Evolutionary conservation across 345 rosid species (phyloP).

Genomic region (Trapa bicornis): DNA sequence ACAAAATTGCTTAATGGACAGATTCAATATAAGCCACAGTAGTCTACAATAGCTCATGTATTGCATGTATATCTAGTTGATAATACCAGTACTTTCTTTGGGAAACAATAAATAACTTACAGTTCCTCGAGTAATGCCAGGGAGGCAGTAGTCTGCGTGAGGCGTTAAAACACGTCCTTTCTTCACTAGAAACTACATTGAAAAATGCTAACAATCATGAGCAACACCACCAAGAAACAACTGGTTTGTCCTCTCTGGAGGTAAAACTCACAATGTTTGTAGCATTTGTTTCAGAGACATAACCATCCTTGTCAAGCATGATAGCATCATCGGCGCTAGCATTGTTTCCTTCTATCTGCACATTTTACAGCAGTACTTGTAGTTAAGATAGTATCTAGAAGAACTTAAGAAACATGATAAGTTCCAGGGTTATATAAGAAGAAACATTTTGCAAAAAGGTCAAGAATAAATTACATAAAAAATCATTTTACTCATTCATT

Average conservation of each 20-base stretch:
- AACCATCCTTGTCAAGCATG: conserved; percentile 92
- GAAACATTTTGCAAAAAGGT: not conserved
- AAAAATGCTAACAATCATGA: not conserved
- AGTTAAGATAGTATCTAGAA: not conserved
- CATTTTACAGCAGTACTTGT: conserved; percentile 5
- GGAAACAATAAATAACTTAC: conserved; percentile 30
- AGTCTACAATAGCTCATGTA: not conserved
- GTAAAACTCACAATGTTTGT: conserved; percentile 66
- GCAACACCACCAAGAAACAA: not conserved
- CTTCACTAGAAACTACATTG: conserved; percentile 66
- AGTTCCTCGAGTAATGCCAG: conserved; percentile 79
- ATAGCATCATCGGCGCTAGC: conserved; percentile 59
- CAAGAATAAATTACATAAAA: not conserved
- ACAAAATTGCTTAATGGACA: not conserved
- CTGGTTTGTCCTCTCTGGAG: not conserved
- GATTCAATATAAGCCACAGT: not conserved
- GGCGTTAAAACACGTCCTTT: conserved; percentile 75
- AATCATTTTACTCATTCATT: no score
- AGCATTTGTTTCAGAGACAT: conserved; percentile 87
- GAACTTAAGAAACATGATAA: not conserved
- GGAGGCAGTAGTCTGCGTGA: conserved; percentile 88
- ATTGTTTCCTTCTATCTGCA: conserved; percentile 80
- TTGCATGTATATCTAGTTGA: no score
- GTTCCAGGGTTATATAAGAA: not conserved
- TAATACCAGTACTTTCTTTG: not conserved